These are phyloP conservation scores for Alternaria burnsii DNA, from an alignment of 2,329 filamentous ascomycete species.

Conservation along the genomic window DNA sequence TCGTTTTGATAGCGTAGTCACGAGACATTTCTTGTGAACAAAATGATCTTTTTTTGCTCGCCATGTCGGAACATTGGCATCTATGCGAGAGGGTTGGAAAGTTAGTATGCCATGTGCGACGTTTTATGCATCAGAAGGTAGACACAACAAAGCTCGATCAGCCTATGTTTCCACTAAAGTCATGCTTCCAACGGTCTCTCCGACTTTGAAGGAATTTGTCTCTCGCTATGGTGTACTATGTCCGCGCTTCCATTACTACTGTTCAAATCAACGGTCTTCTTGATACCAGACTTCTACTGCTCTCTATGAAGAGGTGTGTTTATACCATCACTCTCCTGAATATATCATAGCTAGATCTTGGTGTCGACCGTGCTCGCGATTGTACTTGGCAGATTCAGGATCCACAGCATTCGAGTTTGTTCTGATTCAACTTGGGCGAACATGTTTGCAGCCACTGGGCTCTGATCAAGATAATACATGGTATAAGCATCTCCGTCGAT, in stretches of 20 bases:
- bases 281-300: not conserved
- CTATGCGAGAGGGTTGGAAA: not conserved
- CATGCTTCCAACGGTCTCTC: too few relatives aligned
- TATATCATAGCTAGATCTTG: not conserved
- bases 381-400: not conserved
- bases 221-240: not conserved
- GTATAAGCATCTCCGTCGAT: too few relatives aligned
- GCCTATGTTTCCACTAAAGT: not conserved
- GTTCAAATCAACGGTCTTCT: not conserved
- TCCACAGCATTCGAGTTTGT: not conserved
- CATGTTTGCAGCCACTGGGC: not conserved
- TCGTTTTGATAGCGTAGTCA: not conserved
- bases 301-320: not conserved
- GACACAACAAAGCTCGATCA: not conserved
- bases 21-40: not conserved
- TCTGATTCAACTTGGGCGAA: not conserved
- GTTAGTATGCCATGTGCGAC: too few relatives aligned
- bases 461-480: not conserved
- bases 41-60: not conserved
- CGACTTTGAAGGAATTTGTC: not conserved
- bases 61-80: not conserved
- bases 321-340: not conserved
- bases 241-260: not conserved
- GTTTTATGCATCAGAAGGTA: not conserved
- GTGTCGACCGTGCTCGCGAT: accelerated